Evolutionary conservation across 768 basidiomycete genomes (phyloP).

Genomic region (Panaeolus cyanescens): DNA sequence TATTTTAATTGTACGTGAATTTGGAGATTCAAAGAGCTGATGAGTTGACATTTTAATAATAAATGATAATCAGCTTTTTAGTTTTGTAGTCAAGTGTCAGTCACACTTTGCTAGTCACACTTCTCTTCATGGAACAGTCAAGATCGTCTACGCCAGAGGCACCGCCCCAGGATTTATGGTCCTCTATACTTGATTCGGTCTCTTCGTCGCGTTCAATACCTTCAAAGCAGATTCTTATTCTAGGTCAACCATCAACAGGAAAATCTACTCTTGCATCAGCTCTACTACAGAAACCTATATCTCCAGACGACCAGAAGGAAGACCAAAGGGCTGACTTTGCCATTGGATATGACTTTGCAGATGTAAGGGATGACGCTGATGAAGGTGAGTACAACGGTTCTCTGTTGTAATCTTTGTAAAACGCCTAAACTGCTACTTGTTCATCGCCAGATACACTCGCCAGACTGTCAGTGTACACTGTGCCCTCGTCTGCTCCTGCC

Average conservation of each 20-base stretch:
- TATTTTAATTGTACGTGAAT: conserved; percentile 69
- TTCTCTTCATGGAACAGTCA: conserved; percentile 39
- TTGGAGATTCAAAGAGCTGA: conserved; percentile 67
- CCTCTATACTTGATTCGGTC: conserved; percentile 87
- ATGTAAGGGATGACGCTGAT: conserved; percentile 89
- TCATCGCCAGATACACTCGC: conserved; percentile 73
- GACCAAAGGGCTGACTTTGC: conserved; percentile 75
- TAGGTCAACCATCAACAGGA: conserved; percentile 79
- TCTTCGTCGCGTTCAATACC: conserved; percentile 80
- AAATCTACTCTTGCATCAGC: conserved; percentile 77
- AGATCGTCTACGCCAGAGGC: conserved; percentile 72
- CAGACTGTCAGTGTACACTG: conserved; percentile 88
- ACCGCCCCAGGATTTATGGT: conserved; percentile 87
- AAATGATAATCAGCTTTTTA: conserved; percentile 4
- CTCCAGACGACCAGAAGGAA: conserved; percentile 54
- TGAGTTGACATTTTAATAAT: conserved; percentile 48
- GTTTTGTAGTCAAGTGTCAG: no score
- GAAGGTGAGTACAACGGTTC: conserved; percentile 80
- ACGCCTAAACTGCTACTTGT: conserved; percentile 5
- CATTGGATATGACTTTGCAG: conserved; percentile 90
- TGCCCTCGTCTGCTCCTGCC: conserved; percentile 75
- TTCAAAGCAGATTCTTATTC: conserved; percentile 83
- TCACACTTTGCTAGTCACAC: no score
- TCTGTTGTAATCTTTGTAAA: neutral
- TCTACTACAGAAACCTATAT: conserved; percentile 64